Percentiles rank a stretch among this genome's conserved stretches.
phyloP scores from a whole-genome alignment of 2,329 filamentous ascomycete species.

The Penicillium sp. region DNA sequence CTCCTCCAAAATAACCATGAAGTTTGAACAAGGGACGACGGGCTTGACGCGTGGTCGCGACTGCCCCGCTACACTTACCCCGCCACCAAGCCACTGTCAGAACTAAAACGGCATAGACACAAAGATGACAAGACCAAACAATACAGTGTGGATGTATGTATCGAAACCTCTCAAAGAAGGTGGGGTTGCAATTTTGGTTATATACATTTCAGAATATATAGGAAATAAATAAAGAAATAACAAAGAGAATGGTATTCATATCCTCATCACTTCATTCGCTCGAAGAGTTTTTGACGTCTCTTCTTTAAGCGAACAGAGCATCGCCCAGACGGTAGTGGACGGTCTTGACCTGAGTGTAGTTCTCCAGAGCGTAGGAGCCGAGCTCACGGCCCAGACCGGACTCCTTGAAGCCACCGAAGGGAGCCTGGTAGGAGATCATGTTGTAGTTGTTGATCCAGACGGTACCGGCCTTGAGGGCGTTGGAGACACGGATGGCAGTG shows the following conservation, averaged over 20 bases:
- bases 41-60: background rate
- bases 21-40: background rate
- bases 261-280: constrained; percentile 5
- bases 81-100: background rate
- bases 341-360: constrained; percentile 58
- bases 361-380: constrained; percentile 56
- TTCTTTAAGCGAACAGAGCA: constrained; percentile 51
- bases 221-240: background rate
- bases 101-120: background rate
- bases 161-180: background rate
- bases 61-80: background rate
- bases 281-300: background rate
- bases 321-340: constrained; percentile 53
- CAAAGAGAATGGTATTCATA: constrained; percentile 5
- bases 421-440: constrained; percentile 59
- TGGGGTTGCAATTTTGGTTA: constrained; percentile 13
- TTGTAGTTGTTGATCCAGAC: constrained; percentile 76
- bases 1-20: background rate
- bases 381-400: constrained; percentile 46
- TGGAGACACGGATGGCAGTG: constrained; percentile 77
- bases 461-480: constrained; percentile 70
- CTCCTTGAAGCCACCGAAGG: constrained; percentile 47
- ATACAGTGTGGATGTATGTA: background rate
- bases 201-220: constrained; percentile 11
- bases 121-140: background rate